These are phyloP conservation scores for Herpetomonas samuelpessoai DNA, from an alignment of 208 protist species.

Conservation along the genomic window DNA sequence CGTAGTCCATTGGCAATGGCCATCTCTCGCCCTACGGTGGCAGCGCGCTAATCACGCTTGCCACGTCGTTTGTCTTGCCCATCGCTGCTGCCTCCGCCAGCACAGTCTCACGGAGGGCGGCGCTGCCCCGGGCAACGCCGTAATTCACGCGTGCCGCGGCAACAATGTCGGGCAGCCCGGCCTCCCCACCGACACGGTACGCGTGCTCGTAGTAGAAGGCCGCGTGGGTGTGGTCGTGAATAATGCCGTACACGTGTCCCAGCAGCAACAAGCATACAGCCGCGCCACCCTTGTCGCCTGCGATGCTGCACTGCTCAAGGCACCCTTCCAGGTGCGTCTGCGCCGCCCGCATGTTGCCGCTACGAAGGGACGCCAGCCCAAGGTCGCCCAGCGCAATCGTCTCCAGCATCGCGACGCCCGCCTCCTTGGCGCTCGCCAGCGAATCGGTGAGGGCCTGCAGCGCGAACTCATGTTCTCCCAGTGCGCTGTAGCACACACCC, in stretches of 20 bases:
- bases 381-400: constrained; percentile 84
- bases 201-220: constrained; percentile 91
- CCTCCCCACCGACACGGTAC: constrained; percentile 80
- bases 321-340: constrained; percentile 78
- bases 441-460: constrained; percentile 75
- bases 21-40: constrained; percentile 24
- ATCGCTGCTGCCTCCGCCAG: constrained; percentile 54
- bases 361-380: constrained; percentile 65
- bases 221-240: constrained; percentile 82
- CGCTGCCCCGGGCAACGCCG: constrained; percentile 71
- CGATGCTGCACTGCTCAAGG: constrained; percentile 80
- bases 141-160: constrained; percentile 79
- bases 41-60: constrained; percentile 51
- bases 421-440: constrained; percentile 50
- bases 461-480: constrained; percentile 81
- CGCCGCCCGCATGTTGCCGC: constrained; percentile 75
- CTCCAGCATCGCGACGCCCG: constrained; percentile 63
- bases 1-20: too few species aligned
- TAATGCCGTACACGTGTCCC: constrained; percentile 81
- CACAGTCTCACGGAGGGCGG: constrained; percentile 57
- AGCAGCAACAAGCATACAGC: constrained; percentile 82
- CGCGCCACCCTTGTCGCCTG: constrained; percentile 78
- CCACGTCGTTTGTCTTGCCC: constrained; percentile 53
- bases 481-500: constrained; percentile 75
- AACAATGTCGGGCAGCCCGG: constrained; percentile 59